Evolutionary conservation across 2,329 filamentous ascomycete species (phyloP).

Genomic region (Dryadomyces quercivorus): DNA sequence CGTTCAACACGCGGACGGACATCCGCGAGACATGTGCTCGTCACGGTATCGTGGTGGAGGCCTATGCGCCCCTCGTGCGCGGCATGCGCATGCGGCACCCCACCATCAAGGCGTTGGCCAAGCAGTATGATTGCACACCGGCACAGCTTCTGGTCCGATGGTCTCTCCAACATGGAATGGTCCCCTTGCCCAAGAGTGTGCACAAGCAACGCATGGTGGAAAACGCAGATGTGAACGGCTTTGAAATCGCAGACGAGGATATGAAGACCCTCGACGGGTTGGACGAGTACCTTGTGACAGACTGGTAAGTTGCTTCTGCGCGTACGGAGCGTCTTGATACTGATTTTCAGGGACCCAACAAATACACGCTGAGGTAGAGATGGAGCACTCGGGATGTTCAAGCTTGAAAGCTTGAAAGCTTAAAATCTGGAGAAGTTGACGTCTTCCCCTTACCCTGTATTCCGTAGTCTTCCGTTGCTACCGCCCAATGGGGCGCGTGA

Average conservation of each 20-base stretch:
- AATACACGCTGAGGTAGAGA: background rate
- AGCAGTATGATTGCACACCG: conserved; percentile 57
- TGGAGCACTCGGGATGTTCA: no score
- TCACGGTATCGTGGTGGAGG: conserved; percentile 59
- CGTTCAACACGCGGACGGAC: conserved; percentile 61
- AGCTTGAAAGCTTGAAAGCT: no score
- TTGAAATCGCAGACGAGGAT: conserved; percentile 51
- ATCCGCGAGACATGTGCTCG: conserved; percentile 56
- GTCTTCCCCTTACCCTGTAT: background rate
- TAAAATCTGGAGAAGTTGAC: background rate
- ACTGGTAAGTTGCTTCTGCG: conserved; percentile 31
- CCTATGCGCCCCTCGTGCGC: conserved; percentile 67
- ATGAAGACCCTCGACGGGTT: conserved; percentile 50
- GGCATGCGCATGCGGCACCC: conserved; percentile 59
- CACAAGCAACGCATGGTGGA: conserved; percentile 48
- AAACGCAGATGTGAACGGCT: conserved; percentile 49
- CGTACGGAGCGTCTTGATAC: background rate
- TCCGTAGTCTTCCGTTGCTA: no score
- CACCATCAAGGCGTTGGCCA: conserved; percentile 46
- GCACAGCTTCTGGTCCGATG: conserved; percentile 67
- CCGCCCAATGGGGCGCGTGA: no score
- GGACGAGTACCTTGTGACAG: conserved; percentile 63
- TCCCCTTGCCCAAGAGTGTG: conserved; percentile 63
- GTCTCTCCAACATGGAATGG: conserved; percentile 63
- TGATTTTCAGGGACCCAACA: background rate